Evolutionary conservation across 768 basidiomycete genomes (phyloP), one percentile per base, ranked within the genome.

Genomic region (Chalciporus pseudorubinellus): DNA sequence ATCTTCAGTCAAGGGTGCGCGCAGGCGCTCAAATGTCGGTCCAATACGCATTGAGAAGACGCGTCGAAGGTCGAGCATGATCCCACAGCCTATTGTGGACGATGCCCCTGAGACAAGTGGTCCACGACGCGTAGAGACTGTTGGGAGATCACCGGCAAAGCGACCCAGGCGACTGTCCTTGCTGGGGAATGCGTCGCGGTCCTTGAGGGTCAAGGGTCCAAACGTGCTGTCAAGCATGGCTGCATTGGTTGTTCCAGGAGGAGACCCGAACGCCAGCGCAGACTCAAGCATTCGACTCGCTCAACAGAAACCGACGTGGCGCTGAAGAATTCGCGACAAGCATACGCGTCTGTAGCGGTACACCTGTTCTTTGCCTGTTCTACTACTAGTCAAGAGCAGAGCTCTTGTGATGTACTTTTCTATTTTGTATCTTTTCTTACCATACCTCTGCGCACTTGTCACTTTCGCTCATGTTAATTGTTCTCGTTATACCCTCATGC

Each of bases 1-100:
- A 33, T 53, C 69, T 12, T 63, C 69, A 14, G 59, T 57, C 49
- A 80, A 77, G 60, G 70, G 72, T 26, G 58, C 66, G 2, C 75
- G 84, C 39, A 74, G 87, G 53, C 78, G 85, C 34, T 92, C 91
- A 20, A 85, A 84, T 59, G 79, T 90, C 50, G 91, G 90, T 5
- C 79, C 86, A n/a, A 61, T 84, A 65, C 82, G 91, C 31, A 77
- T 72, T 53, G 91, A 92, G 66, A 89, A 87, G 66, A 70, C 71
- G 13, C 74, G 89, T 52, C 75, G 91, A 52, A 78, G 90, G 51
- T 91, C 90, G 34, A 93, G 91, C 62, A 69, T 90, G 74, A 88
- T 92, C 54, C 85, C 85, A n/a, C 81, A 82, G 55, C 76, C 77
- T n/a, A 70, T 64, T 39, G 64, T 63, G 21, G 72, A 67, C 29